These are phyloP conservation scores for Cylindrotheca fusiformis DNA, from an alignment of 108 stramenopile species.

Conservation along the genomic window DNA sequence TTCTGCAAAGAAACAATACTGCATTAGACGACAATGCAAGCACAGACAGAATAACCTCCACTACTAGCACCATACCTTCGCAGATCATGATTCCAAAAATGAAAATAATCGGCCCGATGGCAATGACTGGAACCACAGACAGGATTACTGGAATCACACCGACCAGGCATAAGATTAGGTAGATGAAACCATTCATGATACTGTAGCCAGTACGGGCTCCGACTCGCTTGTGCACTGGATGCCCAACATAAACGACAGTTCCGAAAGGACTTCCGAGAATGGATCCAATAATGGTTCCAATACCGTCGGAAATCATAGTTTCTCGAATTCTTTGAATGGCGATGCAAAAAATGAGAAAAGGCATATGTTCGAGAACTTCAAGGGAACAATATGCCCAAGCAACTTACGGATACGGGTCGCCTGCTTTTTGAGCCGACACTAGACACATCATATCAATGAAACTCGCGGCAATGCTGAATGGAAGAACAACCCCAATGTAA, in stretches of 20 bases:
- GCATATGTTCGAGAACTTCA: background rate
- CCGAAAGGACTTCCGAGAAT: slow-evolving; percentile 66
- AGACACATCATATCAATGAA: slow-evolving; percentile 44
- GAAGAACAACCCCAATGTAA: slow-evolving; percentile 58
- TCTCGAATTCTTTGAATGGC: slow-evolving; percentile 55
- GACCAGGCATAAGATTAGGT: slow-evolving; percentile 40
- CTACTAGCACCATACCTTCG: too few relatives aligned
- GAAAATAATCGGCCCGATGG: slow-evolving; percentile 54
- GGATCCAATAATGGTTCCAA: slow-evolving; percentile 58
- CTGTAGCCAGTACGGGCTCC: slow-evolving; percentile 60
- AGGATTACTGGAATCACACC: slow-evolving; percentile 41
- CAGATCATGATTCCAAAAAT: slow-evolving; percentile 45
- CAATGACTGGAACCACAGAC: slow-evolving; percentile 26
- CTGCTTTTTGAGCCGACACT: slow-evolving; percentile 52
- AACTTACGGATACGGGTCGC: too few relatives aligned
- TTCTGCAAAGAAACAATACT: too few relatives aligned
- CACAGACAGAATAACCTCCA: too few relatives aligned
- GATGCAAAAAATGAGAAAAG: slow-evolving; percentile 33
- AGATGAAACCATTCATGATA: slow-evolving; percentile 46
- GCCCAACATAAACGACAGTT: slow-evolving; percentile 65
- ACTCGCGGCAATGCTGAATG: slow-evolving; percentile 45
- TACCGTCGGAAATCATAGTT: slow-evolving; percentile 63
- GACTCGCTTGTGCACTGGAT: slow-evolving; percentile 61
- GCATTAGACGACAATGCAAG: too few relatives aligned
- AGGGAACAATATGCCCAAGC: too few relatives aligned